A percentile compares a stretch with the other conserved stretches of the same genome.
These are phyloP conservation scores for Gleditsia sinensis DNA, from an alignment of 306 rosid species.

Conservation along the genomic window DNA sequence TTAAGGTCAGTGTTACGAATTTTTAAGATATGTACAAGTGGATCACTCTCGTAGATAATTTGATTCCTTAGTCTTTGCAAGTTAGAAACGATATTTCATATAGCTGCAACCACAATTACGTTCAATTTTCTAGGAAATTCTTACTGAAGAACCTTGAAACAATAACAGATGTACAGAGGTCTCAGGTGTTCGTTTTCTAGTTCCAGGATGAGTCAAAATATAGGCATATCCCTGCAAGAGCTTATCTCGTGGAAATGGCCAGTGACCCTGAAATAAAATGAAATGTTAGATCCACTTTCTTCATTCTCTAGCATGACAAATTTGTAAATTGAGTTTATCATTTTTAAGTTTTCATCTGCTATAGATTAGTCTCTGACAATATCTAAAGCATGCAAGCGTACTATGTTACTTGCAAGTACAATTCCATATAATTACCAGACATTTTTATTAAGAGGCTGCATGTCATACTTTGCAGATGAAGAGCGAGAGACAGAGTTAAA, in stretches of 20 bases:
- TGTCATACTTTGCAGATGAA: conserved; percentile 10
- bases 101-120: background rate
- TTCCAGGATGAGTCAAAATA: conserved; percentile 86
- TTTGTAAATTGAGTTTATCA: conserved; percentile 16
- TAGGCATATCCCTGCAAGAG: conserved; percentile 81
- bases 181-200: conserved; percentile 43
- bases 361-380: background rate
- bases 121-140: conserved; percentile 3
- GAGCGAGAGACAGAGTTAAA: background rate
- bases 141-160: background rate
- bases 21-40: background rate
- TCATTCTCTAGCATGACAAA: conserved; percentile 24
- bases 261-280: conserved; percentile 65
- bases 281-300: conserved; percentile 26
- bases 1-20: no score
- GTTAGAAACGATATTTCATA: background rate
- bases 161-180: background rate
- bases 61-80: conserved; percentile 7
- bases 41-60: background rate
- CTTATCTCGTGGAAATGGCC: conserved; percentile 88
- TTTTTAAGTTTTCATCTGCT: background rate
- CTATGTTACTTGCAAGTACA: background rate
- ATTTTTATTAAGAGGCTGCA: background rate
- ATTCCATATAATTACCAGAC: conserved; percentile 1
- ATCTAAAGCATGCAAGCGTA: conserved; percentile 8